Percentiles rank a stretch among this genome's conserved stretches.
Evolutionary conservation across 768 basidiomycete species (phyloP).

Genomic region (Mycena sanguinolenta): DNA sequence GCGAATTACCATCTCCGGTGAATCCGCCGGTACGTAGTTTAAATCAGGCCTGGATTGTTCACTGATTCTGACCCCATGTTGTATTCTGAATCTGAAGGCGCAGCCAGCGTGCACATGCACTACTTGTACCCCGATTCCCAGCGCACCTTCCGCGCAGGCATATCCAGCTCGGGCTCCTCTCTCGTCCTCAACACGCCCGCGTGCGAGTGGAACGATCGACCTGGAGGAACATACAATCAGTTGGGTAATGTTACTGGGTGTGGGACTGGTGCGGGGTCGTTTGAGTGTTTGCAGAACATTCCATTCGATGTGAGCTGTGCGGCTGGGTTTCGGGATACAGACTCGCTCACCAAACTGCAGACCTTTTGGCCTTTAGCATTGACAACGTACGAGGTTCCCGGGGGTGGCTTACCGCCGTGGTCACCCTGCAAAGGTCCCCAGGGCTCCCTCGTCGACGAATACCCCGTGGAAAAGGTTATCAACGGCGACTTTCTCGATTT

Average conservation of each 20-base stretch:
- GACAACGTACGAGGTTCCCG: neutral
- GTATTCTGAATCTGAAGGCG: neutral
- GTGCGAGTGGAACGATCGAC: slow-evolving; percentile 22
- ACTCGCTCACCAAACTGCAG: too few relatives aligned
- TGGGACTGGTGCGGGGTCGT: slow-evolving; percentile 17
- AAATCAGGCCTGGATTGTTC: neutral
- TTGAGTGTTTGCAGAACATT: slow-evolving; percentile 14
- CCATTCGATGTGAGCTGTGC: slow-evolving; percentile 15
- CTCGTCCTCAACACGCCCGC: slow-evolving; percentile 13
- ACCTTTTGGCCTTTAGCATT: slow-evolving; percentile 17
- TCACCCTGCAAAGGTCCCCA: slow-evolving; percentile 10
- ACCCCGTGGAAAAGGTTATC: slow-evolving; percentile 17
- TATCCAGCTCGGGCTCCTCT: slow-evolving; percentile 18
- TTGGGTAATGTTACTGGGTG: slow-evolving; percentile 20
- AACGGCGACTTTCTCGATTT: slow-evolving; percentile 15
- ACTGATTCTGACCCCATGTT: neutral
- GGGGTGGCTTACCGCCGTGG: slow-evolving; percentile 6
- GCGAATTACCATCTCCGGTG: slow-evolving; percentile 20
- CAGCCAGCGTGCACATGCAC: slow-evolving; percentile 18
- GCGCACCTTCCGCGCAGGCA: slow-evolving; percentile 10
- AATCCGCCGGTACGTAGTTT: neutral
- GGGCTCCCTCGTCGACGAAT: slow-evolving; percentile 20
- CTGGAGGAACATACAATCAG: slow-evolving; percentile 11
- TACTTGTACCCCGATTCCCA: slow-evolving; percentile 10
- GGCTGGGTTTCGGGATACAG: neutral